Evolutionary conservation across 257 asterid genomes (phyloP).

Genomic region (Salvia hispanica): DNA sequence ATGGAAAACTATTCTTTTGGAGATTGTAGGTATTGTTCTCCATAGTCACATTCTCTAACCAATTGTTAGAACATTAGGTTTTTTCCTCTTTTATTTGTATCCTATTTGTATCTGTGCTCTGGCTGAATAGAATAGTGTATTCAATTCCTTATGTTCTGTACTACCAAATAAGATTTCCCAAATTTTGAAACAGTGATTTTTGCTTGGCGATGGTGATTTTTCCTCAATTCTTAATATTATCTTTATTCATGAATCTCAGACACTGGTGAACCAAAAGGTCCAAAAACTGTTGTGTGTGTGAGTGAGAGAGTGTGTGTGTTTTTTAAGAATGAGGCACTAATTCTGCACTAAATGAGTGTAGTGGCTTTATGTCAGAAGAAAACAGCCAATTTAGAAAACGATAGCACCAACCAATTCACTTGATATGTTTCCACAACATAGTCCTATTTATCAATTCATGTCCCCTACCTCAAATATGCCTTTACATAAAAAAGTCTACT

Average conservation of each 20-base stretch:
- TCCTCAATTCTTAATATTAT: background rate
- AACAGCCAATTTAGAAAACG: conserved; percentile 53
- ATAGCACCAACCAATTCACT: conserved; percentile 47
- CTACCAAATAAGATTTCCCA: conserved; percentile 5
- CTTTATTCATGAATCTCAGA: no score
- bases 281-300: background rate
- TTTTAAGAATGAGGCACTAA: background rate
- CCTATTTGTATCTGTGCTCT: background rate
- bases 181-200: background rate
- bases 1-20: conserved; percentile 18
- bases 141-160: conserved; percentile 22
- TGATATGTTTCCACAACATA: conserved; percentile 44
- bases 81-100: background rate
- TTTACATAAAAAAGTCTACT: no score
- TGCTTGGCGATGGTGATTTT: background rate
- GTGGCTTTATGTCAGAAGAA: conserved; percentile 26
- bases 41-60: conserved; percentile 4
- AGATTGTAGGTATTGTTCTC: conserved; percentile 6
- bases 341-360: background rate
- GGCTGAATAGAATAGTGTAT: conserved; percentile 7
- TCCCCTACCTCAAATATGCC: conserved; percentile 42
- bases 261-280: no score
- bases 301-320: background rate
- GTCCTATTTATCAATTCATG: conserved; percentile 44
- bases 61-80: conserved; percentile 24